phyloP scores from a whole-genome alignment of 2,329 filamentous ascomycete genomes.

The Blastomyces parvus region DNA sequence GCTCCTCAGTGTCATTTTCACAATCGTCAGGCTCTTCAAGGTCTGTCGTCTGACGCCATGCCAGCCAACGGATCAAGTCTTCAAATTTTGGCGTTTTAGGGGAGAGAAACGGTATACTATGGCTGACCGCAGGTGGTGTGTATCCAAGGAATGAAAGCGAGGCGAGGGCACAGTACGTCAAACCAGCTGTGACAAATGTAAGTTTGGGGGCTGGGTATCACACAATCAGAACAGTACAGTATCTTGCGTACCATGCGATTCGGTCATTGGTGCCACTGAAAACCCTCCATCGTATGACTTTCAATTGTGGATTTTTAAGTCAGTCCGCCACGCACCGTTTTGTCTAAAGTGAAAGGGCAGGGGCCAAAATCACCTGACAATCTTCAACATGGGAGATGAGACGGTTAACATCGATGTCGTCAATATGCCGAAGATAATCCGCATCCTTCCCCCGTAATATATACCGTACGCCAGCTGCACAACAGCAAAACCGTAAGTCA shows the following conservation, averaged over 20 bases:
- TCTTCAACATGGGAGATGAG: constrained; percentile 61
- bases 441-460: constrained; percentile 59
- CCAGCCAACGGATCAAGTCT: constrained; percentile 47
- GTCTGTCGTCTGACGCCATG: constrained; percentile 55
- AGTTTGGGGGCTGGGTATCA: not conserved
- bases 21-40: constrained; percentile 37
- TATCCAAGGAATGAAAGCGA: constrained; percentile 67
- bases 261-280: constrained; percentile 65
- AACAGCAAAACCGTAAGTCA: constrained; percentile 82
- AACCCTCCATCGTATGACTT: constrained; percentile 80
- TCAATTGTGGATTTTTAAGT: constrained; percentile 19
- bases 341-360: not conserved
- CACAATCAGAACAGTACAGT: constrained; percentile 11
- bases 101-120: constrained; percentile 23
- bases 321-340: not conserved
- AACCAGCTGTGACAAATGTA: constrained; percentile 53
- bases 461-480: constrained; percentile 72
- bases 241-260: constrained; percentile 61
- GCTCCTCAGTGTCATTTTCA: constrained; percentile 34
- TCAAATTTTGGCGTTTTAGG: constrained; percentile 26
- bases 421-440: constrained; percentile 46
- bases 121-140: constrained; percentile 34
- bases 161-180: constrained; percentile 79
- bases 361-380: constrained; percentile 43
- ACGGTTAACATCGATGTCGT: constrained; percentile 64